These are phyloP conservation scores for Phyllosticta citrichinensis DNA, from an alignment of 2,329 filamentous ascomycete genomes.

Conservation along the genomic window DNA sequence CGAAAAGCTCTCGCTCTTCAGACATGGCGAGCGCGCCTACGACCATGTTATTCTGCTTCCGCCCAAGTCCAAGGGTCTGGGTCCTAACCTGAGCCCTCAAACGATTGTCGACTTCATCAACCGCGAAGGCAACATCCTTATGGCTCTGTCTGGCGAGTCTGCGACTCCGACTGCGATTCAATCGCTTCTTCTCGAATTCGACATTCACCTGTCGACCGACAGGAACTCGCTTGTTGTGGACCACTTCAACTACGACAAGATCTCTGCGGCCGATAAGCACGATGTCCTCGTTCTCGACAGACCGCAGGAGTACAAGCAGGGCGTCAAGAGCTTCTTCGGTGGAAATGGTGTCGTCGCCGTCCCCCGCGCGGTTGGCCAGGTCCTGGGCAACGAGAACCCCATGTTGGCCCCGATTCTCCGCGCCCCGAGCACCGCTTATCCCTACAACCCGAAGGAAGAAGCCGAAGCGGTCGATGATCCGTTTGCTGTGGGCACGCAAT, in stretches of 20 bases:
- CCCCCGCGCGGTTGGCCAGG: constrained; percentile 70
- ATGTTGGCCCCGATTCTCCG: constrained; percentile 73
- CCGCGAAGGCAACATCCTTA: constrained; percentile 78
- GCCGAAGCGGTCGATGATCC: constrained; percentile 62
- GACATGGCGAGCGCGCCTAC: constrained; percentile 76
- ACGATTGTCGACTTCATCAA: constrained; percentile 85
- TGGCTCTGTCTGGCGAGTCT: constrained; percentile 66
- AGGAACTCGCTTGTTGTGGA: constrained; percentile 80
- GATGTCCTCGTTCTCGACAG: constrained; percentile 74
- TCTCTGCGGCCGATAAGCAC: constrained; percentile 70
- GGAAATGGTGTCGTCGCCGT: constrained; percentile 66
- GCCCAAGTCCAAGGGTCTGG: constrained; percentile 83
- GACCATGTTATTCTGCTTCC: constrained; percentile 88
- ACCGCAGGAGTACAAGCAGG: constrained; percentile 54
- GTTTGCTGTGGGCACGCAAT: constrained; percentile 74
- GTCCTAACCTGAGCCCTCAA: constrained; percentile 77
- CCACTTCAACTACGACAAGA: constrained; percentile 85
- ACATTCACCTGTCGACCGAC: constrained; percentile 78
- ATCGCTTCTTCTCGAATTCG: constrained; percentile 75
- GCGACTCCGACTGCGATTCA: constrained; percentile 63
- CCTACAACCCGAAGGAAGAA: constrained; percentile 88
- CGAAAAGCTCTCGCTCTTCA: constrained; percentile 66
- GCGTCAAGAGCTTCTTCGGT: constrained; percentile 68
- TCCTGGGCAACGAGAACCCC: constrained; percentile 63
- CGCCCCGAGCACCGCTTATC: constrained; percentile 78